Conservation (phyloP, 1,284 basidiomycete species). For the Ganoderma meredithae region DNA sequence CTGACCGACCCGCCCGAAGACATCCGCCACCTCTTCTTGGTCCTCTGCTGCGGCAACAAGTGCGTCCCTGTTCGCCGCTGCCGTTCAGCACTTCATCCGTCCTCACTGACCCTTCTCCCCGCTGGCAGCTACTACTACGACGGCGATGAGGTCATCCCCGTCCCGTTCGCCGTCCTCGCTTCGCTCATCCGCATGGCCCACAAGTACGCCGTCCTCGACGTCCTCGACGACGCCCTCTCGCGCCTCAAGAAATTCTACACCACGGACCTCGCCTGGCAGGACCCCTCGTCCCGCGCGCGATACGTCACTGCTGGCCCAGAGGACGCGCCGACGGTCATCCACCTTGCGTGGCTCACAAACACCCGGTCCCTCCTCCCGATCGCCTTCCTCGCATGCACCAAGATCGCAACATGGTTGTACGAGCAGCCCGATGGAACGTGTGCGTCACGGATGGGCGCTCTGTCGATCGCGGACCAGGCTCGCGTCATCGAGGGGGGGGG, state of each 20-base stretch:
- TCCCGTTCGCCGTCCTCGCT: slow-evolving; percentile 12
- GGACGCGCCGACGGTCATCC: slow-evolving; percentile 15
- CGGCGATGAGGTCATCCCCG: slow-evolving; percentile 11
- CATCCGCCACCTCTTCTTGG: slow-evolving; percentile 24
- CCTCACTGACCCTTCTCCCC: background rate
- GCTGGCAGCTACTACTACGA: slow-evolving; percentile 18
- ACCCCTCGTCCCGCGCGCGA: slow-evolving; percentile 1
- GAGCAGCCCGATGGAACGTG: background rate
- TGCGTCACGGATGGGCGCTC: background rate
- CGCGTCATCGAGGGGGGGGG: background rate
- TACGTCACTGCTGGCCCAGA: background rate
- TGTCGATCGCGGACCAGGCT: background rate
- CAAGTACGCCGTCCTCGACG: slow-evolving; percentile 24
- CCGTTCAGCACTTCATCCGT: background rate
- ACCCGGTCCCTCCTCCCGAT: slow-evolving; percentile 15
- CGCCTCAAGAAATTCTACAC: slow-evolving; percentile 25
- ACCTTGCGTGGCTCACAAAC: slow-evolving; percentile 17
- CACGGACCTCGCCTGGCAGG: slow-evolving; percentile 11
- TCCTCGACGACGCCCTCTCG: slow-evolving; percentile 21
- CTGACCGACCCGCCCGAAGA: slow-evolving; percentile 28
- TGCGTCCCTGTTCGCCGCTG: background rate
- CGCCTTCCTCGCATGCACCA: slow-evolving; percentile 17
- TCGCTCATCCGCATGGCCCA: slow-evolving; percentile 27
- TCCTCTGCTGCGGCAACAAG: slow-evolving; percentile 24
- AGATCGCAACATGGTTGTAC: background rate